These are phyloP conservation scores for Lactifluus hygrophoroides DNA, from an alignment of 768 basidiomycete species.

Conservation along the genomic window DNA sequence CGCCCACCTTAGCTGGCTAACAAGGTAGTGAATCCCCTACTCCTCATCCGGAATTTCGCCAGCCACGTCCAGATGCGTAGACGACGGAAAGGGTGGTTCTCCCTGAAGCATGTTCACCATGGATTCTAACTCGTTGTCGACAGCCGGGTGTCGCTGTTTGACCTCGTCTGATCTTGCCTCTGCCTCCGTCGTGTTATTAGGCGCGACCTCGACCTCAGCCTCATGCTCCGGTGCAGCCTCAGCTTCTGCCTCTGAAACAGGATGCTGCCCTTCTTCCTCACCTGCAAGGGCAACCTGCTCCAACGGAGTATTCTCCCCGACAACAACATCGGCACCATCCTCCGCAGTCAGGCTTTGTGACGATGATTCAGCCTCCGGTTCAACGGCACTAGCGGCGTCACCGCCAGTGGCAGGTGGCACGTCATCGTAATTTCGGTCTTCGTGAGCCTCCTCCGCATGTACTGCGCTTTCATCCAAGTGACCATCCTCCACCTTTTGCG, in stretches of 20 bases:
- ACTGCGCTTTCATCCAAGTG: conserved; percentile 9
- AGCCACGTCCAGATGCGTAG: conserved; percentile 23
- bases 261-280: conserved; percentile 10
- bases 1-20: neutral
- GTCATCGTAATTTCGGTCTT: conserved; percentile 20
- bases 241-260: conserved; percentile 4
- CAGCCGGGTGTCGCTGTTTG: conserved; percentile 13
- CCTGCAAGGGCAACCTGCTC: conserved; percentile 7
- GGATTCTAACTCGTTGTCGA: conserved; percentile 45
- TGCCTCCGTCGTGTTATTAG: conserved; percentile 14
- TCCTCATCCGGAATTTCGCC: conserved; percentile 49
- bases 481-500: conserved; percentile 10
- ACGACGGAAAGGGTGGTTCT: conserved; percentile 23
- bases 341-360: neutral
- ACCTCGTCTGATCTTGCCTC: conserved; percentile 22
- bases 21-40: conserved; percentile 17
- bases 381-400: conserved; percentile 9
- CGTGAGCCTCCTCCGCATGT: conserved; percentile 10
- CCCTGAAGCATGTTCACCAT: conserved; percentile 59
- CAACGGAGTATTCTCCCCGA: conserved; percentile 1
- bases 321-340: neutral
- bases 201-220: conserved; percentile 16
- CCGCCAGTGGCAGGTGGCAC: too few species aligned
- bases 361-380: neutral
- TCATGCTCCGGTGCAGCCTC: conserved; percentile 13